These are phyloP conservation scores for Endoconidiophora polonica DNA, from an alignment of 2,329 filamentous ascomycete species.

Conservation along the genomic window DNA sequence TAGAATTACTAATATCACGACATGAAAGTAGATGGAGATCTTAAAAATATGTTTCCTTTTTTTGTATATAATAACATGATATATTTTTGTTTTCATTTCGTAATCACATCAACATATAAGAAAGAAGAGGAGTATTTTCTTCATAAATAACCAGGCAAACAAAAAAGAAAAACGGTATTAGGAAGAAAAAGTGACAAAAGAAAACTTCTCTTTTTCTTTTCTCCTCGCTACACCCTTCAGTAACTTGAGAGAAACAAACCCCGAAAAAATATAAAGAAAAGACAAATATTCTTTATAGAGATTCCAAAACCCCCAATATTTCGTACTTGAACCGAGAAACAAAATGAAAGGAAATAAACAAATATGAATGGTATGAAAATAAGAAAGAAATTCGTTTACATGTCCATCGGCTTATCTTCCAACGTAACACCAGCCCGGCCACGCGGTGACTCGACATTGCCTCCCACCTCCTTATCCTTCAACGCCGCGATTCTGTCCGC, in stretches of 20 bases:
- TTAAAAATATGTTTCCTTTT: too few species aligned
- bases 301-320: neutral
- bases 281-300: conserved; percentile 13
- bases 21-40: too few species aligned
- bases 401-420: conserved; percentile 36
- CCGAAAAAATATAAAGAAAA: conserved; percentile 8
- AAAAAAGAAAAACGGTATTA: too few species aligned
- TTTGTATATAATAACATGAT: too few species aligned
- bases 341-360: conserved; percentile 2
- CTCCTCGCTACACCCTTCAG: too few species aligned
- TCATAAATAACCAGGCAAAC: too few species aligned
- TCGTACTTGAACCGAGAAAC: neutral
- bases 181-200: too few species aligned
- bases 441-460: conserved; percentile 13
- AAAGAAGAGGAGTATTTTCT: too few species aligned
- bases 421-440: conserved; percentile 26
- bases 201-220: too few species aligned
- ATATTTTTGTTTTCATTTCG: too few species aligned
- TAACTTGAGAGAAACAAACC: too few species aligned
- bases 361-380: conserved; percentile 23
- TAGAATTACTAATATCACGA: neutral
- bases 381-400: conserved; percentile 24
- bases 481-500: conserved; percentile 13
- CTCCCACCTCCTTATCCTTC: conserved; percentile 11
- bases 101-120: too few species aligned